Conservation (phyloP, 345 rosid species). For the Gossypium raimondii region DNA sequence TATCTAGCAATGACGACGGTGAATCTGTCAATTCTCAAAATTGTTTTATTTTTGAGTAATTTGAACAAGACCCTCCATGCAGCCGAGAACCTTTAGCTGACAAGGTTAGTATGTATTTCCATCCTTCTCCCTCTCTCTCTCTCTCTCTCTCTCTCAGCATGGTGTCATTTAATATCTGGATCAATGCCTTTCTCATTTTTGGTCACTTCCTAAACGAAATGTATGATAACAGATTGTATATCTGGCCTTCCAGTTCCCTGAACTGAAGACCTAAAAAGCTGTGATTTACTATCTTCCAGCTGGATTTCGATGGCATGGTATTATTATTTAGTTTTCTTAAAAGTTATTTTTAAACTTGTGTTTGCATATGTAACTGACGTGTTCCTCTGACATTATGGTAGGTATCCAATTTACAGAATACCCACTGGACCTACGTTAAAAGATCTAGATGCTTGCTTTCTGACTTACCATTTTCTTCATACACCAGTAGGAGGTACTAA, state of each 20-base stretch:
- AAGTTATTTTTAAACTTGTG: neutral
- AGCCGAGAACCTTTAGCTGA: conserved; percentile 87
- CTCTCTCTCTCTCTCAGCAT: neutral
- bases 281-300: conserved; percentile 31
- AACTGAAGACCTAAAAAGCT: conserved; percentile 68
- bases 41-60: conserved; percentile 59
- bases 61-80: conserved; percentile 73
- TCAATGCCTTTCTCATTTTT: neutral
- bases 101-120: conserved; percentile 47
- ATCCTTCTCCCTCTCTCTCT: no score
- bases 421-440: conserved; percentile 84
- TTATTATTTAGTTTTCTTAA: neutral
- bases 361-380: neutral
- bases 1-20: conserved; percentile 62
- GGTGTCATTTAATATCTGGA: neutral
- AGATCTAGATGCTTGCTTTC: conserved; percentile 92
- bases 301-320: conserved; percentile 99
- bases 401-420: conserved; percentile 93
- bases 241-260: conserved; percentile 61
- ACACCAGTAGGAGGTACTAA: conserved; percentile 49
- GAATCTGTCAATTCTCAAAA: conserved; percentile 51
- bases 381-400: conserved; percentile 17
- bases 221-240: conserved; percentile 45
- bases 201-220: neutral
- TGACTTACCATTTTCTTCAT: conserved; percentile 78